Evolutionary conservation across 139 green algal species (phyloP).

Genomic region (Chlorella ohadii): DNA sequence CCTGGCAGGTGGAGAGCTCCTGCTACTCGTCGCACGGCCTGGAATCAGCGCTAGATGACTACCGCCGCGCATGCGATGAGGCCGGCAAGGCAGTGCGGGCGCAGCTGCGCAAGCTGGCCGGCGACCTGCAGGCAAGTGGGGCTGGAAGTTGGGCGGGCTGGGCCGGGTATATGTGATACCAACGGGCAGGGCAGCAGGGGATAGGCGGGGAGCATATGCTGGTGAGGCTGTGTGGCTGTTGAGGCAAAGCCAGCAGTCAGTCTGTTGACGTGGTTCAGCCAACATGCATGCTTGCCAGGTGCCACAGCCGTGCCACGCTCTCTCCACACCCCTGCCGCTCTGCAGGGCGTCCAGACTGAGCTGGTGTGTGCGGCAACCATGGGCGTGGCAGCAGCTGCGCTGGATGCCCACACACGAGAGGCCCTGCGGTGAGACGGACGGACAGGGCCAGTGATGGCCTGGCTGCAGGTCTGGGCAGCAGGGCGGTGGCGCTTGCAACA

Average conservation of each 20-base stretch:
- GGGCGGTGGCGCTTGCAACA: too few species aligned
- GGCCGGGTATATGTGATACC: too few species aligned
- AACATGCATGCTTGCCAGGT: neutral
- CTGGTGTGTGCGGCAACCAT: slow-evolving; percentile 58
- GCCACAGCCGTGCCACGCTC: too few species aligned
- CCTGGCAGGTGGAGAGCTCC: slow-evolving; percentile 38
- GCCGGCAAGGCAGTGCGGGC: slow-evolving; percentile 42
- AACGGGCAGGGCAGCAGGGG: too few species aligned
- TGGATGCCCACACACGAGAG: slow-evolving; percentile 55
- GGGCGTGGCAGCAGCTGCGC: slow-evolving; percentile 45
- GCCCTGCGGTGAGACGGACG: slow-evolving; percentile 18
- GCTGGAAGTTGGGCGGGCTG: neutral
- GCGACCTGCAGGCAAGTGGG: slow-evolving; percentile 36
- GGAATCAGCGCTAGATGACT: slow-evolving; percentile 59
- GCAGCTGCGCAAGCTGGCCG: slow-evolving; percentile 50
- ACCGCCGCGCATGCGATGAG: slow-evolving; percentile 46
- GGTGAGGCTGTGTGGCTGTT: too few species aligned
- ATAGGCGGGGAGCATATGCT: too few species aligned
- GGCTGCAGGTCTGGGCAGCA: too few species aligned
- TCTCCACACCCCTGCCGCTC: too few species aligned
- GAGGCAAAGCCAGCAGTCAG: too few species aligned
- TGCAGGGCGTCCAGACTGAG: slow-evolving; percentile 34
- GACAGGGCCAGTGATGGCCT: neutral
- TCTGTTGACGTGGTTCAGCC: too few species aligned
- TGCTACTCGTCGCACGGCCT: slow-evolving; percentile 42